Conservation (phyloP, 2,329 filamentous ascomycete genomes). For the Talaromyces sp. region DNA sequence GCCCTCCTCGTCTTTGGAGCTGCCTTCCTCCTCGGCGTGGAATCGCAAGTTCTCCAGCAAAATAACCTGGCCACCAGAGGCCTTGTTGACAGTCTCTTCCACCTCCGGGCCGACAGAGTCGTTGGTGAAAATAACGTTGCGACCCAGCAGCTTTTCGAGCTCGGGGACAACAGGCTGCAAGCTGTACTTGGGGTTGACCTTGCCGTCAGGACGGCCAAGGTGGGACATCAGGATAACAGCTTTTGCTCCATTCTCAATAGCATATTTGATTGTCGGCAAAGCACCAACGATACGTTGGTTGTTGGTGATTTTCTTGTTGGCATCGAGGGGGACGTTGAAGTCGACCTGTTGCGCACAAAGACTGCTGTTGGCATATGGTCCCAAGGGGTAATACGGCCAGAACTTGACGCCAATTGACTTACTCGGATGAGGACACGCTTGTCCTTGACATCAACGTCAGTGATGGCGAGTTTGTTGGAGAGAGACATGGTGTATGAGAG, state of each 20-base stretch:
- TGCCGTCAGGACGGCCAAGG: conserved; percentile 89
- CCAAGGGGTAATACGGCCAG: not conserved
- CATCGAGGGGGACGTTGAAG: conserved; percentile 98
- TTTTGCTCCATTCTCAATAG: conserved; percentile 83
- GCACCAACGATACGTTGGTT: conserved; percentile 97
- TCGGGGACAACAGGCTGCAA: conserved; percentile 85
- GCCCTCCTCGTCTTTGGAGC: conserved; percentile 84
- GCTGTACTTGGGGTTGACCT: conserved; percentile 86
- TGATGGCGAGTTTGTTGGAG: conserved; percentile 95
- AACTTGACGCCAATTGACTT: conserved; percentile 36
- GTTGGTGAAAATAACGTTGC: conserved; percentile 77
- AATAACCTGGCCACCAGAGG: conserved; percentile 73
- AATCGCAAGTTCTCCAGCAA: conserved; percentile 97
- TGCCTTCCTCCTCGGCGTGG: conserved; percentile 97
- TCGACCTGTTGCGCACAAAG: conserved; percentile 62
- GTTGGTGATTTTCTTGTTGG: conserved; percentile 91
- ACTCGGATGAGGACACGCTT: conserved; percentile 98
- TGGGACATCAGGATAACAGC: conserved; percentile 97
- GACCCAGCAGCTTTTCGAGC: conserved; percentile 83
- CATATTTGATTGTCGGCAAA: conserved; percentile 90
- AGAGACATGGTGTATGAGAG: conserved; percentile 68
- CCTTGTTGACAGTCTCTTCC: conserved; percentile 82
- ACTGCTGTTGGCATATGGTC: not conserved
- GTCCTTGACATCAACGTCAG: conserved; percentile 92
- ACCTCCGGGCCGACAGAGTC: conserved; percentile 88